Conservation (phyloP, 352 stramenopile species). For the Globisporangium nodosum region DNA sequence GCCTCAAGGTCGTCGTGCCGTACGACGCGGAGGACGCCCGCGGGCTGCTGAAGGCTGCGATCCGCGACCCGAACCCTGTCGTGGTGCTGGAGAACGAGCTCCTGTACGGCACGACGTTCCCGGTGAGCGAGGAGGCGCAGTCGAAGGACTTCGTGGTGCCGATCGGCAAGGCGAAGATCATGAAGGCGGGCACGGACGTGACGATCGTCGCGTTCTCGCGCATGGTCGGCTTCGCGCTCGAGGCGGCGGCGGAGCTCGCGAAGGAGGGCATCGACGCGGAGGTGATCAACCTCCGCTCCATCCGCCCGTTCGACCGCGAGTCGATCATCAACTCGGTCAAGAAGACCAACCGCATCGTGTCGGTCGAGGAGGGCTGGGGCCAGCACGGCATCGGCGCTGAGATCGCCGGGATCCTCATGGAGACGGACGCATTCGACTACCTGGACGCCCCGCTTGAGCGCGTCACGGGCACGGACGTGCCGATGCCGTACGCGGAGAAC, state of each 20-base stretch:
- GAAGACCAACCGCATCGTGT: slow-evolving; percentile 98
- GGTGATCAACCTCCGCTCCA: slow-evolving; percentile 92
- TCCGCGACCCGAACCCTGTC: slow-evolving; percentile 99
- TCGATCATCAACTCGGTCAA: slow-evolving; percentile 97
- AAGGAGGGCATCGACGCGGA: slow-evolving; percentile 95
- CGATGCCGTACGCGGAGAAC: slow-evolving; percentile 98
- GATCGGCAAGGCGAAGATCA: slow-evolving; percentile 99
- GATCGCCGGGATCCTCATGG: slow-evolving; percentile 97
- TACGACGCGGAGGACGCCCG: slow-evolving; percentile 98
- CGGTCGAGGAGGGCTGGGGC: slow-evolving; percentile 96
- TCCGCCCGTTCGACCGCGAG: slow-evolving; percentile 96
- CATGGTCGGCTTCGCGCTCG: slow-evolving; percentile 94
- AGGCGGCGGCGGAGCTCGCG: slow-evolving; percentile 92
- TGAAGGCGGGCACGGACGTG: slow-evolving; percentile 95
- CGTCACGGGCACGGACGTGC: slow-evolving; percentile 97
- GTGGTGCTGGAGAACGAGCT: slow-evolving; percentile 99
- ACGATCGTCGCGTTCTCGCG: slow-evolving; percentile 98
- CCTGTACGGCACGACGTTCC: slow-evolving; percentile 97
- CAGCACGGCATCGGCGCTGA: slow-evolving; percentile 97
- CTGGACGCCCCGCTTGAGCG: slow-evolving; percentile 97
- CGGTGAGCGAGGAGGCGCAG: slow-evolving; percentile 96
- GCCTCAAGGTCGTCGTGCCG: slow-evolving; percentile 97
- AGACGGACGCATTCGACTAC: slow-evolving; percentile 98
- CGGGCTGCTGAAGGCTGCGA: slow-evolving; percentile 98
- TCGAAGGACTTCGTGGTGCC: slow-evolving; percentile 96